These are phyloP conservation scores for Dictyostelium purpureum DNA, from an alignment of 78 protist genomes.

Conservation along the genomic window DNA sequence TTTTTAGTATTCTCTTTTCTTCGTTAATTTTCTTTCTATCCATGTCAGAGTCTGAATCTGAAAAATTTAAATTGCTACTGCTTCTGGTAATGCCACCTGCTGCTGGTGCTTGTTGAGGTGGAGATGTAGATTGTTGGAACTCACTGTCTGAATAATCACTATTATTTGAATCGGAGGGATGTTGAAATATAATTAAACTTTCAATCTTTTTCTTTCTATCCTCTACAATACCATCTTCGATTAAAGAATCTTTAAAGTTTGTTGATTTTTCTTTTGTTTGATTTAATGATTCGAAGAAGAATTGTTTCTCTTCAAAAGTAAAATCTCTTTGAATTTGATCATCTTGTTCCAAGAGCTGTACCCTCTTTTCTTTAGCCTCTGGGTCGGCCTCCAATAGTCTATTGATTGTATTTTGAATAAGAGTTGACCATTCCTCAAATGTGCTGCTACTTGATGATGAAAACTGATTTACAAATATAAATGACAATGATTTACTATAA, in stretches of 20 bases:
- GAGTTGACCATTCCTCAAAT: conserved; percentile 15
- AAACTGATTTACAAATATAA: conserved; percentile 30
- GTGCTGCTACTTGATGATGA: neutral
- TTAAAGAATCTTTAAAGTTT: neutral
- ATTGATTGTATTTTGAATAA: conserved; percentile 57
- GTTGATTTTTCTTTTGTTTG: neutral
- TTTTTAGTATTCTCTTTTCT: neutral
- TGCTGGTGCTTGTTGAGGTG: neutral
- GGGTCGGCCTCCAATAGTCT: neutral
- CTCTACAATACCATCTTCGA: conserved; percentile 58
- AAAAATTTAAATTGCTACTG: neutral
- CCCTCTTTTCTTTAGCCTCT: conserved; percentile 15
- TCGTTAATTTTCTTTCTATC: no score
- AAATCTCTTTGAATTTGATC: conserved; percentile 9
- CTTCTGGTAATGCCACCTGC: neutral
- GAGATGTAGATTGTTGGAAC: neutral
- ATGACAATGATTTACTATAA: conserved; percentile 44
- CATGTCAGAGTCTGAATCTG: neutral
- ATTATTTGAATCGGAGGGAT: neutral
- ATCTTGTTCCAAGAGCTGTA: conserved; percentile 13
- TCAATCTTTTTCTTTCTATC: conserved; percentile 68
- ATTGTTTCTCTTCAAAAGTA: conserved; percentile 67
- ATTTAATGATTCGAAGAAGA: conserved; percentile 53
- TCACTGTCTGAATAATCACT: neutral
- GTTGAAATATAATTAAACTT: conserved; percentile 15